These are phyloP conservation scores for Fusarium globosum DNA, from an alignment of 2,329 filamentous ascomycete genomes.

Conservation along the genomic window DNA sequence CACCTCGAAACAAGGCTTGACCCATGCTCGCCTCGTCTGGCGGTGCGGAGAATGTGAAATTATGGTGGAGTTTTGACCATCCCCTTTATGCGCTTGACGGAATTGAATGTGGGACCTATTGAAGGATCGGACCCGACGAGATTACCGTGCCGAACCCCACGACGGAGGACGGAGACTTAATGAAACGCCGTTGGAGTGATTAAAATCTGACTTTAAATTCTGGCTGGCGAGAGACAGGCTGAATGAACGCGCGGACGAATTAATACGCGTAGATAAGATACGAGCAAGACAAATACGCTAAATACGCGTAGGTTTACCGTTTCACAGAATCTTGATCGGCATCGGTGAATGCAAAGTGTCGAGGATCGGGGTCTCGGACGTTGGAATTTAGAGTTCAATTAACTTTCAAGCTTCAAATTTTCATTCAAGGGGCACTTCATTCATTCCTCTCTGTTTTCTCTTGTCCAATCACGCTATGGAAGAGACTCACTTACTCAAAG, in stretches of 20 bases:
- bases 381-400: background rate
- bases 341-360: background rate
- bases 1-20: background rate
- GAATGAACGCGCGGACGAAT: background rate
- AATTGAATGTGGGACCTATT: background rate
- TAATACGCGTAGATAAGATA: background rate
- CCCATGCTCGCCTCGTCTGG: background rate
- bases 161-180: background rate
- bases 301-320: background rate
- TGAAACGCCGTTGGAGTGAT: conserved; percentile 2
- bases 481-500: background rate
- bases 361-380: background rate
- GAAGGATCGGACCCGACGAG: background rate
- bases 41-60: background rate
- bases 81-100: background rate
- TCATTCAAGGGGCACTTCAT: background rate
- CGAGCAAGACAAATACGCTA: background rate
- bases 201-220: background rate
- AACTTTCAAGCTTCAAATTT: background rate
- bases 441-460: background rate
- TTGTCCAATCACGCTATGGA: background rate
- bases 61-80: background rate
- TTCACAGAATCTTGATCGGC: background rate
- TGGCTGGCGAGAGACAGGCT: background rate
- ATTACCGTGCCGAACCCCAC: background rate